Evolutionary conservation across 805 yeast genomes (phyloP).

Genomic region (Tetrapisispora arboricola): DNA sequence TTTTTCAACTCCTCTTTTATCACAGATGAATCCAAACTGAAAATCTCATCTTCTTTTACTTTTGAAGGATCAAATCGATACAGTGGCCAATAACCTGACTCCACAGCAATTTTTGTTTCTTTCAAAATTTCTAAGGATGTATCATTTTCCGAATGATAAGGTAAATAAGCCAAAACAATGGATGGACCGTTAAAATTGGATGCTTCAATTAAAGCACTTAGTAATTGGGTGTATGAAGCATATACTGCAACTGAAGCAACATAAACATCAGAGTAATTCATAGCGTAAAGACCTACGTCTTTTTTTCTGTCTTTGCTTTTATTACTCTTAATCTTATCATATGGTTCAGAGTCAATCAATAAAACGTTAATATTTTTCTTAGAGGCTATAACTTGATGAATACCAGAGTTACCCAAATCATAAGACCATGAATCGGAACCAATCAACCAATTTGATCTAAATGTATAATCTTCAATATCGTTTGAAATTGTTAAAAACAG

Average conservation of each 20-base stretch:
- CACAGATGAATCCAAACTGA: slow-evolving; percentile 76
- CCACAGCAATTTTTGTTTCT: slow-evolving; percentile 84
- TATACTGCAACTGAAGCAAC: slow-evolving; percentile 93
- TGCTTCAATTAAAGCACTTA: slow-evolving; percentile 87
- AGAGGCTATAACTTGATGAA: slow-evolving; percentile 71
- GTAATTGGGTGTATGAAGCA: slow-evolving; percentile 84
- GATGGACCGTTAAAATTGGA: slow-evolving; percentile 84
- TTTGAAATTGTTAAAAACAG: slow-evolving; percentile 33
- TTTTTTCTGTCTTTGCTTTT: slow-evolving; percentile 41
- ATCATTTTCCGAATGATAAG: slow-evolving; percentile 55
- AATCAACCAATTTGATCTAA: slow-evolving; percentile 64
- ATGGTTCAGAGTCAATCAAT: slow-evolving; percentile 79
- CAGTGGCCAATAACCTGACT: slow-evolving; percentile 93
- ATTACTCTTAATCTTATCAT: slow-evolving; percentile 30
- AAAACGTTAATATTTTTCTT: slow-evolving; percentile 74
- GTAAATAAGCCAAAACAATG: slow-evolving; percentile 80
- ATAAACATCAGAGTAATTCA: slow-evolving; percentile 82
- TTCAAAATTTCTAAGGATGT: slow-evolving; percentile 65
- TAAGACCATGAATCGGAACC: slow-evolving; percentile 96
- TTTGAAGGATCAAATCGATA: slow-evolving; percentile 71
- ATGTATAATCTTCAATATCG: slow-evolving; percentile 36
- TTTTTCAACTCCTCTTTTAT: slow-evolving; percentile 65
- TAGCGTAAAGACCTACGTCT: slow-evolving; percentile 88
- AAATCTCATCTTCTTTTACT: slow-evolving; percentile 42
- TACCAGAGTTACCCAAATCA: slow-evolving; percentile 85